Evolutionary conservation across 768 basidiomycete genomes (phyloP).

Genomic region (Lactarius psammicola): DNA sequence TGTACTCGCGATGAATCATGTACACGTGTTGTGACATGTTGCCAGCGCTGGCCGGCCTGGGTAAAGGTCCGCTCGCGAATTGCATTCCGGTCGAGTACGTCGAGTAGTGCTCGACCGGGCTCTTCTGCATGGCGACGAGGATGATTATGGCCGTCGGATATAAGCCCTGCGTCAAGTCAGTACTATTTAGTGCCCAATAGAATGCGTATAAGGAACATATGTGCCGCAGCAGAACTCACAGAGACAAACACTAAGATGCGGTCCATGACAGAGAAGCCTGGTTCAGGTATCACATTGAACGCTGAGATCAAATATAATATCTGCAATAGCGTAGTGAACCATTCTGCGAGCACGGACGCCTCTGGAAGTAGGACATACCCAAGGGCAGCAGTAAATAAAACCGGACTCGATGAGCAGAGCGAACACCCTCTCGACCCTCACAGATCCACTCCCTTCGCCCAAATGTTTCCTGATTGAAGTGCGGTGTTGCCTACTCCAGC

Average conservation of each 20-base stretch:
- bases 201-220: not conserved
- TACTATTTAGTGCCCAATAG: not conserved
- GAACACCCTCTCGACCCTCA: slow-evolving; percentile 16
- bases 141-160: slow-evolving; percentile 19
- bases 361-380: slow-evolving; percentile 4
- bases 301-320: slow-evolving; percentile 13
- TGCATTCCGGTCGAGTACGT: slow-evolving; percentile 8
- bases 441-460: not conserved
- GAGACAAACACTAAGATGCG: slow-evolving; percentile 2
- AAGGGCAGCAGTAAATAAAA: slow-evolving; percentile 15
- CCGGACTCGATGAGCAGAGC: slow-evolving; percentile 21
- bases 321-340: not conserved
- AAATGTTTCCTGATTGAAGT: not conserved
- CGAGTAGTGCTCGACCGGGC: slow-evolving; percentile 16
- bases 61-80: not conserved
- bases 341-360: not conserved
- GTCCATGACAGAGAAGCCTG: slow-evolving; percentile 10
- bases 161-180: not conserved
- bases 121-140: slow-evolving; percentile 20
- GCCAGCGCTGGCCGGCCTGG: not conserved
- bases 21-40: not conserved
- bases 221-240: not conserved
- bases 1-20: slow-evolving; percentile 4
- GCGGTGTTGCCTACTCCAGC: not conserved
- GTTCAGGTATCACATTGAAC: slow-evolving; percentile 4